A percentile compares a stretch with the other conserved stretches of the same genome.
phyloP scores from a whole-genome alignment of 805 yeast species.

The Kodamaea jinghongensis region DNA sequence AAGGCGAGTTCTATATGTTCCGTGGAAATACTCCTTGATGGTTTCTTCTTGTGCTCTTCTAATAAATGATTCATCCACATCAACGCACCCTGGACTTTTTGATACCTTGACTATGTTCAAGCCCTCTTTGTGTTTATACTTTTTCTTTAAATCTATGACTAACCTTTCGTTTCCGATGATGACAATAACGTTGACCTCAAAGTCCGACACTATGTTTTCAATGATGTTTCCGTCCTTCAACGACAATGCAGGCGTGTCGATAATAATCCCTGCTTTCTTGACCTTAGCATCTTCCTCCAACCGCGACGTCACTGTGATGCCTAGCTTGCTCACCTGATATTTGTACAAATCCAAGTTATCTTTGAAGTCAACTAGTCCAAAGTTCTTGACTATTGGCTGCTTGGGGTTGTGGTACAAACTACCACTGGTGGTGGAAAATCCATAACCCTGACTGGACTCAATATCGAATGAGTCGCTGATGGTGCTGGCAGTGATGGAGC shows the following conservation, averaged over 20 bases:
- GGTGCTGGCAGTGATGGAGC: constrained; percentile 80
- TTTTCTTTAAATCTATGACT: constrained; percentile 58
- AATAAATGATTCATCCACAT: constrained; percentile 63
- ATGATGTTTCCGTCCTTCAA: constrained; percentile 51
- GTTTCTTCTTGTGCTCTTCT: constrained; percentile 72
- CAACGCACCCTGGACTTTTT: constrained; percentile 74
- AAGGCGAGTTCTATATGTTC: constrained; percentile 59
- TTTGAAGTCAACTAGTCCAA: constrained; percentile 60
- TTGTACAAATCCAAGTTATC: constrained; percentile 60
- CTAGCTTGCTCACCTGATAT: constrained; percentile 46
- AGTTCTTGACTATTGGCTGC: constrained; percentile 82
- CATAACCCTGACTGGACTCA: constrained; percentile 70
- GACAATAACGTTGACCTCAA: constrained; percentile 57
- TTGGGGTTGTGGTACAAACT: constrained; percentile 77
- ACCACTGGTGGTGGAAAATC: constrained; percentile 68
- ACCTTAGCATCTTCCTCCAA: constrained; percentile 47
- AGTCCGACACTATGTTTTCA: constrained; percentile 56
- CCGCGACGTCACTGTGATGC: constrained; percentile 47
- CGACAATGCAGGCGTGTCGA: constrained; percentile 70
- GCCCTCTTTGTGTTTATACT: constrained; percentile 33
- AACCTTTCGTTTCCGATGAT: constrained; percentile 78
- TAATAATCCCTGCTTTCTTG: constrained; percentile 54
- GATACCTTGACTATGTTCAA: constrained; percentile 56
- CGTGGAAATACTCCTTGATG: constrained; percentile 89
- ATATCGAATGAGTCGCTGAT: constrained; percentile 78